Percentiles rank a stretch among this genome's conserved stretches.
Evolutionary conservation across 192 early-diverging fungal genomes (phyloP).

Genomic region (Backusella macrospora): DNA sequence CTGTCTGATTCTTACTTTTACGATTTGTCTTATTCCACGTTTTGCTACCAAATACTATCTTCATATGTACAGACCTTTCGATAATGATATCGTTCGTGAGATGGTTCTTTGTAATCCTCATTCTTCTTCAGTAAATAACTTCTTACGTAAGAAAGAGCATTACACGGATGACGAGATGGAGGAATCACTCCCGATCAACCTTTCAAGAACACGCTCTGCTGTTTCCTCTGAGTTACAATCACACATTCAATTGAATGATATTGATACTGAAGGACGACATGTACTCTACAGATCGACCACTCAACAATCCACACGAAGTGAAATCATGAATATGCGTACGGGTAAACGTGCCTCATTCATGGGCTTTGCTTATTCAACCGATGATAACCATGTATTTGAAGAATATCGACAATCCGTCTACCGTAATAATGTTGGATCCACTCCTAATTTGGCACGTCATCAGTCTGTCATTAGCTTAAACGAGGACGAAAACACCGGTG

Average conservation of each 20-base stretch:
- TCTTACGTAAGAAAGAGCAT: not conserved
- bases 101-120: constrained; percentile 47
- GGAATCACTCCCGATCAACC: constrained; percentile 35
- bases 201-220: not conserved
- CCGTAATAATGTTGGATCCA: not conserved
- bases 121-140: not conserved
- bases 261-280: not conserved
- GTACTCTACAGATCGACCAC: not conserved
- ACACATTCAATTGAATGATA: not conserved
- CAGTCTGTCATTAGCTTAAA: not conserved
- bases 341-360: constrained; percentile 50
- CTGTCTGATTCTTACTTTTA: constrained; percentile 55
- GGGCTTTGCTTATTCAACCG: constrained; percentile 49
- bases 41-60: constrained; percentile 66
- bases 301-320: constrained; percentile 22
- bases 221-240: not conserved
- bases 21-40: constrained; percentile 76
- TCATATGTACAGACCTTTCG: constrained; percentile 74
- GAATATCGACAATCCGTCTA: constrained; percentile 44
- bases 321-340: constrained; percentile 45
- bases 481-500: not conserved
- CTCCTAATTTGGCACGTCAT: not conserved
- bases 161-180: constrained; percentile 5
- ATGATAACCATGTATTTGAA: constrained; percentile 47
- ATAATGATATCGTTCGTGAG: constrained; percentile 85